Evolutionary conservation across 768 basidiomycete species (phyloP).

Genomic region (Lactarius pseudohatsudake): DNA sequence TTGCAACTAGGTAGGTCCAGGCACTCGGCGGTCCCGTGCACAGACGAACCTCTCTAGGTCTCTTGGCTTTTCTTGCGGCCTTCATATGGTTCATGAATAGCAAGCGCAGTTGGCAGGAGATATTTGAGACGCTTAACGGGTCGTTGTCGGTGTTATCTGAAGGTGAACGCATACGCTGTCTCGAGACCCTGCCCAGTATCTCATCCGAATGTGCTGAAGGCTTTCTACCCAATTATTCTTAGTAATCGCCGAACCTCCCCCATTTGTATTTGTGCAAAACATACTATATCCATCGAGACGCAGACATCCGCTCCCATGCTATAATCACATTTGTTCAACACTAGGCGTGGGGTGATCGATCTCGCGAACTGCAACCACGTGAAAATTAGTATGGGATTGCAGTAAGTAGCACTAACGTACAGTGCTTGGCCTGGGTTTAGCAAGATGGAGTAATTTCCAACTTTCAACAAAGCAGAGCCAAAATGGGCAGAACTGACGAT

Average conservation of each 20-base stretch:
- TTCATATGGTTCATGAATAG: constrained; percentile 27
- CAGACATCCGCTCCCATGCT: neutral
- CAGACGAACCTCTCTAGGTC: constrained; percentile 8
- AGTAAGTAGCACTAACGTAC: neutral
- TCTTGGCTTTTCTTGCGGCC: constrained; percentile 18
- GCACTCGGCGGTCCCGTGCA: neutral
- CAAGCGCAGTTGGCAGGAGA: constrained; percentile 17
- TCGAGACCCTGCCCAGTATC: neutral
- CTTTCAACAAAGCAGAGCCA: neutral
- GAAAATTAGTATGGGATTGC: neutral
- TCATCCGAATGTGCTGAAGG: constrained; percentile 5
- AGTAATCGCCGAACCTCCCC: neutral
- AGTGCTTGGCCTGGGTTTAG: neutral
- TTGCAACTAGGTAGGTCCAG: constrained; percentile 19
- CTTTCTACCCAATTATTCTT: constrained; percentile 24
- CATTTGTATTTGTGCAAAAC: constrained; percentile 13
- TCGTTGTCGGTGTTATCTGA: constrained; percentile 12
- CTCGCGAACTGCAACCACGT: neutral
- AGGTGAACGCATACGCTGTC: constrained; percentile 7
- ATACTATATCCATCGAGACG: neutral
- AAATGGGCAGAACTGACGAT: neutral
- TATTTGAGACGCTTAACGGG: constrained; percentile 1
- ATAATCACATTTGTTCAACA: neutral
- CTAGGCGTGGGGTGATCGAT: neutral
- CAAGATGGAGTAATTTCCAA: neutral